Evolutionary conservation across 2,329 filamentous ascomycete genomes (phyloP).

Genomic region (Aspergillus oerlinghausenensis): DNA sequence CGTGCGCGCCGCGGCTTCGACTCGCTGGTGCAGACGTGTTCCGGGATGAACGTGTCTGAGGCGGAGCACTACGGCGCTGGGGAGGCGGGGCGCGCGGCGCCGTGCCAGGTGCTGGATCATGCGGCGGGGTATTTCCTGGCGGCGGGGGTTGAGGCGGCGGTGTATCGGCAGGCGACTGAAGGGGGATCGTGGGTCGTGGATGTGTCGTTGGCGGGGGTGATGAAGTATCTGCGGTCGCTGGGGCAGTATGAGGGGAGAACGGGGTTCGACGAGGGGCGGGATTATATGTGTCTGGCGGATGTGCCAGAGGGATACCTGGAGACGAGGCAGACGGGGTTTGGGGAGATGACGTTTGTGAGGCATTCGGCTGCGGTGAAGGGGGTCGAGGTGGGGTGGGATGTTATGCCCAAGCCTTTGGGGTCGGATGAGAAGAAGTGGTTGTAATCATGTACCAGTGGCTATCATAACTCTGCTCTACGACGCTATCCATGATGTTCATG

Average conservation of each 20-base stretch:
- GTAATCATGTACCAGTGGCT: background rate
- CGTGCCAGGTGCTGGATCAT: slow-evolving; percentile 56
- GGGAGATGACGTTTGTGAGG: slow-evolving; percentile 44
- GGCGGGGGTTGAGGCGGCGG: slow-evolving; percentile 48
- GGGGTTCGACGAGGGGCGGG: slow-evolving; percentile 41
- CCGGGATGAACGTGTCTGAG: slow-evolving; percentile 54
- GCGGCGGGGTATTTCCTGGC: slow-evolving; percentile 53
- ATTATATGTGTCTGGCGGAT: slow-evolving; percentile 29
- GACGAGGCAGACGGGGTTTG: slow-evolving; percentile 43
- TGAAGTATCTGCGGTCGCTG: slow-evolving; percentile 54
- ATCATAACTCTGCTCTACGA: background rate
- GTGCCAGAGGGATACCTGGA: slow-evolving; percentile 39
- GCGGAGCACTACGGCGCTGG: slow-evolving; percentile 42
- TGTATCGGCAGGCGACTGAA: slow-evolving; percentile 44
- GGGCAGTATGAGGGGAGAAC: slow-evolving; percentile 45
- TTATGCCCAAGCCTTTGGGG: slow-evolving; percentile 49
- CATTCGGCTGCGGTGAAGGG: slow-evolving; percentile 49
- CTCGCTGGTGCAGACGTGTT: slow-evolving; percentile 52
- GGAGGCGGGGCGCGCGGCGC: slow-evolving; percentile 41
- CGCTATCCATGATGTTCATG: no score
- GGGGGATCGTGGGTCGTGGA: slow-evolving; percentile 51
- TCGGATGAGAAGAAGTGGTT: slow-evolving; percentile 34
- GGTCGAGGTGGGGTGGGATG: slow-evolving; percentile 45
- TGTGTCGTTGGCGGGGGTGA: slow-evolving; percentile 52
- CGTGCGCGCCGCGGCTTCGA: slow-evolving; percentile 49